Evolutionary conservation across 169 alveolate genomes (phyloP).

Genomic region (Cystoisospora suis): DNA sequence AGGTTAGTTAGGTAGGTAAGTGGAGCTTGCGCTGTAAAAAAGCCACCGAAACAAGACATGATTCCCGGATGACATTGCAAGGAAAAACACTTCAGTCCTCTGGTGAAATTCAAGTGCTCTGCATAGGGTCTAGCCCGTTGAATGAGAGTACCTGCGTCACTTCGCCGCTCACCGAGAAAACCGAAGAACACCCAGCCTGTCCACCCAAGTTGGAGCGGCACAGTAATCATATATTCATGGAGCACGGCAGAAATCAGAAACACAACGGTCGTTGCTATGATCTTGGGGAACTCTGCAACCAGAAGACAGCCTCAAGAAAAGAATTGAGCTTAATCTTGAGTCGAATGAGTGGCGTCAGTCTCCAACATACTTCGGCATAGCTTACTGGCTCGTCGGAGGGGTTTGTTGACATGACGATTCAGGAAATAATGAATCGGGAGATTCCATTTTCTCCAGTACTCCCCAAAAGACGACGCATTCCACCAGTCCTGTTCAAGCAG

Average conservation of each 20-base stretch:
- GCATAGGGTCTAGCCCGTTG: background rate
- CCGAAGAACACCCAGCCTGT: constrained; percentile 87
- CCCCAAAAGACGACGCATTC: constrained; percentile 91
- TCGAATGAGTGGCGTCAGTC: background rate
- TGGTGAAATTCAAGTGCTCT: constrained; percentile 1
- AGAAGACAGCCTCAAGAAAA: background rate
- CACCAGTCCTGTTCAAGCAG: constrained; percentile 96
- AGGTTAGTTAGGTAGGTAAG: constrained; percentile 74
- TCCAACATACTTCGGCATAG: constrained; percentile 24
- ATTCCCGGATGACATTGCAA: background rate
- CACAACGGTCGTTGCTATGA: constrained; percentile 64
- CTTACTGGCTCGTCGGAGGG: constrained; percentile 85
- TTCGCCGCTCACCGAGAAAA: constrained; percentile 52
- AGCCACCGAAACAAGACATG: background rate
- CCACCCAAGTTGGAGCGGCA: constrained; percentile 91
- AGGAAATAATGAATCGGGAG: constrained; percentile 94
- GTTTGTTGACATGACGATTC: constrained; percentile 92
- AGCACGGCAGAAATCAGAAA: constrained; percentile 87
- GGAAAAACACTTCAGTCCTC: background rate
- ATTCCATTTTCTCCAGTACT: constrained; percentile 94
- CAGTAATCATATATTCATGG: constrained; percentile 88
- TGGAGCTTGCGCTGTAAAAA: constrained; percentile 77
- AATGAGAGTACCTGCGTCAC: background rate
- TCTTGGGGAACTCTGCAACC: constrained; percentile 40
- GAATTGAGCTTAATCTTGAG: background rate